Base-by-base conservation (phyloP, 371 early-diverging fungal species). In the Coemansia sp. region DNA sequence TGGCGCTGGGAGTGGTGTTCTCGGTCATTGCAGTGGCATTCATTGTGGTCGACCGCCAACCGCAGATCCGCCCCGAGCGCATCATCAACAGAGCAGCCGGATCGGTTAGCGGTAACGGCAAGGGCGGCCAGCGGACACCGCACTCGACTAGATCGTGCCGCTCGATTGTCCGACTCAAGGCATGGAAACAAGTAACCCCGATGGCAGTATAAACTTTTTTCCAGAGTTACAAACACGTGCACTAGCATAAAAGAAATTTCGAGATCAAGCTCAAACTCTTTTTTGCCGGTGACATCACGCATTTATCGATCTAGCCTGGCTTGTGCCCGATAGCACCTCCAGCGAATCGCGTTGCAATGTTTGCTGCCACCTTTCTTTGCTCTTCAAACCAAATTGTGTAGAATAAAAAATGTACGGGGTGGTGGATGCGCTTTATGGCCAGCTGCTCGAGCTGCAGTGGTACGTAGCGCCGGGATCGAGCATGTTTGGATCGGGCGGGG, bases 1-100 rank as follows among this genome's bases (percentile, higher is more conserved):
- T 88, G 16, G 83, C 85, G 3, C 69, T 92, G 35, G 85, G 89
- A 26, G 86, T 87, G 0, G 73, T 91, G 3, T 65, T 79, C 5
- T 80, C 89, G 2, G 83, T 86, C 30, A 59, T 87, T 80, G 79
- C 79, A 16, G 81, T 84, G 32, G 67, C 88, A 10, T 70, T 80
- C 16, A 79, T 80, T 2, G 77, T 88, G 16, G 82, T 89, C 26
- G 89, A 89, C 54, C 63, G 68, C 0, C 69, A 78, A 35, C 87
- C 87, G 51, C 71, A 85, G 58, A 61, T 89, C 38, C 79, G 86
- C 13, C 79, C 86, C 26, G 90, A 89, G 59, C 79, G 83, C 30
- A 84, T 88, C 2, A n/a, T 63, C 4, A 50, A 48, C 51, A 50
- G 42, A 0, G 39, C 53, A 4, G 34, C 5, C 5, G n/a, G n/a